Conservation (phyloP, 1,284 basidiomycete genomes). For the Agaricales sp. region DNA sequence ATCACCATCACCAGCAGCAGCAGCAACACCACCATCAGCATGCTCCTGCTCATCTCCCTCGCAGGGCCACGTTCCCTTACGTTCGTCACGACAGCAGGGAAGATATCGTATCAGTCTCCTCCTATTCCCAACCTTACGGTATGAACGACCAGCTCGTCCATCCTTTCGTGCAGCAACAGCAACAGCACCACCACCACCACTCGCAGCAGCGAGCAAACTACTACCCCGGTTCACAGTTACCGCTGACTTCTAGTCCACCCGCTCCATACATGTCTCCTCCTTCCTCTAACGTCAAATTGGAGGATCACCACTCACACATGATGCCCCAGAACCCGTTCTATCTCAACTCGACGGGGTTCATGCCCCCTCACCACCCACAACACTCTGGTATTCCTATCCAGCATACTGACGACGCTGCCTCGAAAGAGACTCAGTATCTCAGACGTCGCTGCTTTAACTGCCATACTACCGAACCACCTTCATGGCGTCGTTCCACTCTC, state of each 20-base stretch:
- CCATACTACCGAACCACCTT: conserved; percentile 78
- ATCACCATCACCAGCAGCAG: conserved; percentile 19
- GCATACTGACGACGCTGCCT: conserved; percentile 79
- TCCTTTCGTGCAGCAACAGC: conserved; percentile 31
- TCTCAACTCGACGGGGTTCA: conserved; percentile 17
- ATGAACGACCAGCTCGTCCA: conserved; percentile 19
- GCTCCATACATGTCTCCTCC: conserved; percentile 35
- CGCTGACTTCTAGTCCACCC: conserved; percentile 20
- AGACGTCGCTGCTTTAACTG: conserved; percentile 80
- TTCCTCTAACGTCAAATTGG: conserved; percentile 47
- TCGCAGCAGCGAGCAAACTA: conserved; percentile 14
- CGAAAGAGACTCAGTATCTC: conserved; percentile 79
- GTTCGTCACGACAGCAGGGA: conserved; percentile 48
- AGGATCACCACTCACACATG: conserved; percentile 45
- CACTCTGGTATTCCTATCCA: conserved; percentile 59
- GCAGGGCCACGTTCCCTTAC: conserved; percentile 64
- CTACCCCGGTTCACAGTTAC: conserved; percentile 20
- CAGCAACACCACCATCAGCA: conserved; percentile 31
- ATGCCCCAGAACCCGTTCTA: conserved; percentile 32
- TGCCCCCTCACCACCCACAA: conserved; percentile 33
- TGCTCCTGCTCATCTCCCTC: too few relatives aligned
- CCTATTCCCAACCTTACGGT: background rate
- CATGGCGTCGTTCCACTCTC: conserved; percentile 75
- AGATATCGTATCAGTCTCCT: background rate
- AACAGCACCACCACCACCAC: conserved; percentile 26